Evolutionary conservation across 345 rosid genomes (phyloP).

Genomic region (Euphorbia lathyris): DNA sequence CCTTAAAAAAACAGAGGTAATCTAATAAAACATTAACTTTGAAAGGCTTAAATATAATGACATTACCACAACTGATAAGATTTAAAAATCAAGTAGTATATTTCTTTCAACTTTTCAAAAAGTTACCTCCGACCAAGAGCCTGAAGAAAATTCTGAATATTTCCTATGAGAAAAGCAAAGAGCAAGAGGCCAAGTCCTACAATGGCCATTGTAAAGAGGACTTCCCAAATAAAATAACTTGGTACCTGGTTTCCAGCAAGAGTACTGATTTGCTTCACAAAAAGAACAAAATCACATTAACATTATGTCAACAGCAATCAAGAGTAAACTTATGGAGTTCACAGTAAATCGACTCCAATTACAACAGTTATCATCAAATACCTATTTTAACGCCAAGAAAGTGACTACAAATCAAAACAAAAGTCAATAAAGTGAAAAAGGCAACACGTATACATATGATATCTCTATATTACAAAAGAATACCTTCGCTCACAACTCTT

Average conservation of each 20-base stretch:
- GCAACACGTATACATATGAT: background rate
- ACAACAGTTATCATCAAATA: background rate
- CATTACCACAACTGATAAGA: background rate
- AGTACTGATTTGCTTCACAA: constrained; percentile 88
- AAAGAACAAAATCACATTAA: background rate
- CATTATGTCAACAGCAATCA: background rate
- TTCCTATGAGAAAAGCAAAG: constrained; percentile 89
- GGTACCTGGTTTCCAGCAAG: constrained; percentile 86
- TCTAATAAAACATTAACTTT: too few species aligned
- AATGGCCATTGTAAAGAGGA: constrained; percentile 80
- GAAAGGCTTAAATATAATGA: too few species aligned
- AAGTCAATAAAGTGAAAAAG: background rate
- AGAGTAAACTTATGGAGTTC: background rate
- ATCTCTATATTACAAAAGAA: background rate
- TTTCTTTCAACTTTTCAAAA: background rate
- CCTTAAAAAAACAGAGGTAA: too few species aligned
- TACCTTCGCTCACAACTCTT: background rate
- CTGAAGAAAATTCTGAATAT: constrained; percentile 94
- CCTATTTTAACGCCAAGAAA: background rate
- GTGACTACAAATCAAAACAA: background rate
- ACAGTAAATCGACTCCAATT: background rate
- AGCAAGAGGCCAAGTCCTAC: constrained; percentile 85
- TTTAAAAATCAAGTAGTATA: background rate
- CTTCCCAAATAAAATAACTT: constrained; percentile 76
- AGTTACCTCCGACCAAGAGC: constrained; percentile 73